Evolutionary conservation across 2,329 filamentous ascomycete genomes (phyloP), one percentile per base, ranked within the genome.

Genomic region (Laburnicola sp.): DNA sequence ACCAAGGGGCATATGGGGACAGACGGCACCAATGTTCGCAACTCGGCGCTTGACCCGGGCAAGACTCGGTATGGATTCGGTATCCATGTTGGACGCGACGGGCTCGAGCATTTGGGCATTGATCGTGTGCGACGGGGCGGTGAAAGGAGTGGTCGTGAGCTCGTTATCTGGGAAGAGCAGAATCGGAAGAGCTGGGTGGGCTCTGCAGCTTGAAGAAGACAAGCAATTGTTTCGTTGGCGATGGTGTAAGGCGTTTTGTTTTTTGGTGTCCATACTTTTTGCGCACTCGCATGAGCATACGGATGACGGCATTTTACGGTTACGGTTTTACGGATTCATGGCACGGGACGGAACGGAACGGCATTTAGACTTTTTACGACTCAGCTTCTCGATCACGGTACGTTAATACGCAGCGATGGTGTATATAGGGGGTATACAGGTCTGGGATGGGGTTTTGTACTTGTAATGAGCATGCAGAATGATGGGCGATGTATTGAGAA

Each of bases 61-160:
- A 63, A 76, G 6, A 72, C 68, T 37, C 52, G 73, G 44, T 86
- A 83, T 58, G 81, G 78, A 0, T 83, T 85, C 62, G 82, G 82
- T 1, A 75, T 82, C 16, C 82, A 81, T 55, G 70, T 78, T 2
- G 84, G 83, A 0, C 74, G 82, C 25, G 83, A 86, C 63, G 83
- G 82, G 1, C 77, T 76, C 49, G 82, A 85, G 58, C 82, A 82
- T 65, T 69, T 84, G 8, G 83, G 83, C 0, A 78, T 86, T 55
- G 83, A 86, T 64, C 78, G 82, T 11, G 73, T 84, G 34, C 68
- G 74, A 69, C 52, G 71, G 5, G 70, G 70, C 2, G 68, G 66
- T 6, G 64, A 63, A 27, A 54, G 65, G 7, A 68, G 62, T 36
- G 71, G 63, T 2, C 54, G 68, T 11, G 68, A 72, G 45, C 45